phyloP scores from a whole-genome alignment of 805 yeast species.

The Hanseniaspora valbyensis region DNA sequence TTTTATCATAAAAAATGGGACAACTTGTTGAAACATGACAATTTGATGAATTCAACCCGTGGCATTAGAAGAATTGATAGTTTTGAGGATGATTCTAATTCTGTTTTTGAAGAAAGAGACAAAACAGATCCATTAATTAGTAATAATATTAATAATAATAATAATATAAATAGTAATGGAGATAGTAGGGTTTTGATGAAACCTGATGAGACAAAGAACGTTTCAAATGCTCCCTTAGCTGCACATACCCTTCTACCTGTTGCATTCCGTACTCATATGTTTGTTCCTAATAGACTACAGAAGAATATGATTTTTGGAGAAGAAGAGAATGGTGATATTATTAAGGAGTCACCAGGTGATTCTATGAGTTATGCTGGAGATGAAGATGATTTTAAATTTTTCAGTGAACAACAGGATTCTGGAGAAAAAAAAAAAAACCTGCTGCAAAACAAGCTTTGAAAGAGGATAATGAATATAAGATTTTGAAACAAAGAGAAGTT shows the following conservation, averaged over 20 bases:
- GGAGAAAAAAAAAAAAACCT: neutral
- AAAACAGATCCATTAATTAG: too few relatives aligned
- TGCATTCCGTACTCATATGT: constrained; percentile 52
- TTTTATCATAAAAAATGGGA: constrained; percentile 15
- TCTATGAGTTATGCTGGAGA: constrained; percentile 1
- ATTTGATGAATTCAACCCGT: neutral
- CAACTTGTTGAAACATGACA: constrained; percentile 1
- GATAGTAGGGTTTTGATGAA: too few relatives aligned
- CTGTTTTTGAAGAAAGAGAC: neutral
- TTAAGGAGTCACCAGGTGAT: neutral
- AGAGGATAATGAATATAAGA: neutral
- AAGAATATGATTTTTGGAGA: too few relatives aligned
- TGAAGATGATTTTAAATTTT: constrained; percentile 12
- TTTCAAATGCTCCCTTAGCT: constrained; percentile 51
- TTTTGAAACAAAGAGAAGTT: neutral
- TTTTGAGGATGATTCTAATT: constrained; percentile 5
- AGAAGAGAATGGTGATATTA: neutral
- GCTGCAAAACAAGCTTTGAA: neutral
- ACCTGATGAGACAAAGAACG: neutral
- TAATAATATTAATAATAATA: too few relatives aligned
- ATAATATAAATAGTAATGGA: neutral
- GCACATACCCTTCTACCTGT: constrained; percentile 50
- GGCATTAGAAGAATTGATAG: constrained; percentile 6
- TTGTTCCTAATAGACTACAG: constrained; percentile 27
- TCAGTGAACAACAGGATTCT: constrained; percentile 8